A percentile compares a stretch with the other conserved stretches of the same genome.
Conservation (phyloP, 306 rosid species). For the Styphnolobium japonicum region DNA sequence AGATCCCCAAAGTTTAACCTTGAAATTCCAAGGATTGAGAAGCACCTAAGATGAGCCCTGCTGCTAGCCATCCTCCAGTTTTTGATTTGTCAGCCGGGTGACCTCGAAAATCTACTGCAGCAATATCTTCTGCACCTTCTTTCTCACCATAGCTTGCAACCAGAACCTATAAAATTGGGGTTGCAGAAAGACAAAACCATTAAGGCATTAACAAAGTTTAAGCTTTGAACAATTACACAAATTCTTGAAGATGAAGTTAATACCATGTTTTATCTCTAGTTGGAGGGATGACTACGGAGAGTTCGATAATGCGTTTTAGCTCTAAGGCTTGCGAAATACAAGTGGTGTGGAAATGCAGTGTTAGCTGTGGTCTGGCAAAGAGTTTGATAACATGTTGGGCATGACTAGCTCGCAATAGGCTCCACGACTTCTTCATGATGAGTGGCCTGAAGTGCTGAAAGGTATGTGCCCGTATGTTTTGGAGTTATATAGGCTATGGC, state of each 20-base stretch:
- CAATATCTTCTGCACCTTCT: constrained; percentile 40
- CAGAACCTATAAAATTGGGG: constrained; percentile 52
- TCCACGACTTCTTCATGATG: constrained; percentile 45
- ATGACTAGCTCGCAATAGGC: constrained; percentile 4
- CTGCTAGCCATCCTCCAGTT: constrained; percentile 90
- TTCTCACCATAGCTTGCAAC: constrained; percentile 42
- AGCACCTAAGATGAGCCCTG: constrained; percentile 88
- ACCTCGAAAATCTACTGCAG: constrained; percentile 64
- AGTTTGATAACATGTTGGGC: constrained; percentile 14
- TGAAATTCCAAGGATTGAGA: background rate
- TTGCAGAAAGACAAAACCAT: background rate
- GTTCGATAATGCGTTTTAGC: background rate
- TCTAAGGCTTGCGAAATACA: background rate
- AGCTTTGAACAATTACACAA: background rate
- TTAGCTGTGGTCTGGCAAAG: constrained; percentile 15
- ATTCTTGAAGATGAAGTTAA: constrained; percentile 14
- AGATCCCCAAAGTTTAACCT: background rate
- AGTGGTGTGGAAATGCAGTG: constrained; percentile 7
- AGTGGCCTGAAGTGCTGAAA: constrained; percentile 14
- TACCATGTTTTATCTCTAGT: constrained; percentile 50
- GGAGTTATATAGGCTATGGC: background rate
- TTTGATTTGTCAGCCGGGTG: constrained; percentile 60
- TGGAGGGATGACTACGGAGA: background rate
- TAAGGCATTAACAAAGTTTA: background rate
- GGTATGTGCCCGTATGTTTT: constrained; percentile 10